A percentile compares a stretch with the other conserved stretches of the same genome.
These are phyloP conservation scores for Penicillium capsulatum DNA, from an alignment of 2,329 filamentous ascomycete genomes.

Conservation along the genomic window DNA sequence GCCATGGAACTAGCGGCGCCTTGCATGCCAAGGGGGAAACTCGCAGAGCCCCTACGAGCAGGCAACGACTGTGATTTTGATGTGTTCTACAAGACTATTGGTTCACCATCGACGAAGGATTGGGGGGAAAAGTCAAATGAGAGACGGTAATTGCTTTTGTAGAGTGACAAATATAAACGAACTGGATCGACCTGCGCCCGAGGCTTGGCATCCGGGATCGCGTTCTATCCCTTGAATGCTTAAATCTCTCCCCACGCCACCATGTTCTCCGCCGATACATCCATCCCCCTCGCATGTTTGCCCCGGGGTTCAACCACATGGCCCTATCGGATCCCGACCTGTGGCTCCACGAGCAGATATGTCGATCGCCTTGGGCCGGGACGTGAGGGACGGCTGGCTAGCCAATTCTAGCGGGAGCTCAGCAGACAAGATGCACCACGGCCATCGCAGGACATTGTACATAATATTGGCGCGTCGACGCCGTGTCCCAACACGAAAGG, in stretches of 20 bases:
- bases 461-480: conserved; percentile 6
- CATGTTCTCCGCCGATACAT: conserved; percentile 3
- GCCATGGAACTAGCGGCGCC: conserved; percentile 15
- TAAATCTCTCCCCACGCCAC: conserved; percentile 1
- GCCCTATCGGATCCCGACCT: conserved; percentile 13
- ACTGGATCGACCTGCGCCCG: too few relatives aligned
- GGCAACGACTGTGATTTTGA: conserved; percentile 6
- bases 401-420: conserved; percentile 5
- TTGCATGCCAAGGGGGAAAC: conserved; percentile 20
- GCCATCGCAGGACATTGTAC: not conserved
- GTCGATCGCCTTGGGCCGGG: conserved; percentile 7
- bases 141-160: too few relatives aligned
- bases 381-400: conserved; percentile 13
- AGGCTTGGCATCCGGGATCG: too few relatives aligned
- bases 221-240: conserved; percentile 6
- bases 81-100: not conserved
- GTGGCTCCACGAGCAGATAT: conserved; percentile 6
- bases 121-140: too few relatives aligned
- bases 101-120: too few relatives aligned
- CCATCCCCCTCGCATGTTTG: conserved; percentile 13
- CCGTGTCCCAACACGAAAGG: conserved; percentile 3
- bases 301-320: conserved; percentile 7
- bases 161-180: too few relatives aligned
- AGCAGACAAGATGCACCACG: conserved; percentile 1
- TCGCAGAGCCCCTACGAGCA: conserved; percentile 6